A percentile compares a stretch with the other conserved stretches of the same genome.
phyloP scores from a whole-genome alignment of 225 moss, liverwort and hornwort species.

The Physcomitrellopsis africana region DNA sequence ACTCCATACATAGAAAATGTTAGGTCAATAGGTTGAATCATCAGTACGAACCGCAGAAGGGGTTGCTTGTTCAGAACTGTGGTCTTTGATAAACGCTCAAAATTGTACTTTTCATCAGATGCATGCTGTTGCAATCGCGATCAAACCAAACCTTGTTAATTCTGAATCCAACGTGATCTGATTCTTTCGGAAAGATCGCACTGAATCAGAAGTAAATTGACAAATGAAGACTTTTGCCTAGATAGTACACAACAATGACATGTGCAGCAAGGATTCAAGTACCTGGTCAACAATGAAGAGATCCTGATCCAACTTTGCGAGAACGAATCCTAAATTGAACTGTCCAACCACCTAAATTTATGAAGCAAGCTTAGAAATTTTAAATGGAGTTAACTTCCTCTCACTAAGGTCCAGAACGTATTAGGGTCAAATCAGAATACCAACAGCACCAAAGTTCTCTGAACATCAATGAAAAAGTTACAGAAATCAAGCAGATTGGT shows the following conservation, averaged over 20 bases:
- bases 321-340: conserved; percentile 94
- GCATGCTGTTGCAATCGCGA: conserved; percentile 57
- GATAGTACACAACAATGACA: conserved; percentile 10
- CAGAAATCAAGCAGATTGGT: conserved; percentile 13
- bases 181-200: no score
- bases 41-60: conserved; percentile 66
- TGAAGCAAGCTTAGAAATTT: conserved; percentile 10
- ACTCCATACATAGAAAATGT: conserved; percentile 7
- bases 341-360: conserved; percentile 82
- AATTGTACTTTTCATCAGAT: conserved; percentile 97
- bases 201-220: not conserved
- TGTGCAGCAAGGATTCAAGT: conserved; percentile 21
- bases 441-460: not conserved
- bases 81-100: conserved; percentile 85
- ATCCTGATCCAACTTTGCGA: conserved; percentile 87
- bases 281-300: conserved; percentile 98
- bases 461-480: conserved; percentile 16
- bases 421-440: not conserved
- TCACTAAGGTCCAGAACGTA: not conserved
- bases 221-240: not conserved
- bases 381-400: not conserved
- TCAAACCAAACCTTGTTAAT: conserved; percentile 25
- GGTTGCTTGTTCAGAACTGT: conserved; percentile 96
- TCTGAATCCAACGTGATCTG: conserved; percentile 3
- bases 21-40: conserved; percentile 4